Percentiles rank a stretch among this genome's conserved stretches.
These are phyloP conservation scores for Oldenlandia corymbosa DNA, from an alignment of 257 asterid genomes.

Conservation along the genomic window DNA sequence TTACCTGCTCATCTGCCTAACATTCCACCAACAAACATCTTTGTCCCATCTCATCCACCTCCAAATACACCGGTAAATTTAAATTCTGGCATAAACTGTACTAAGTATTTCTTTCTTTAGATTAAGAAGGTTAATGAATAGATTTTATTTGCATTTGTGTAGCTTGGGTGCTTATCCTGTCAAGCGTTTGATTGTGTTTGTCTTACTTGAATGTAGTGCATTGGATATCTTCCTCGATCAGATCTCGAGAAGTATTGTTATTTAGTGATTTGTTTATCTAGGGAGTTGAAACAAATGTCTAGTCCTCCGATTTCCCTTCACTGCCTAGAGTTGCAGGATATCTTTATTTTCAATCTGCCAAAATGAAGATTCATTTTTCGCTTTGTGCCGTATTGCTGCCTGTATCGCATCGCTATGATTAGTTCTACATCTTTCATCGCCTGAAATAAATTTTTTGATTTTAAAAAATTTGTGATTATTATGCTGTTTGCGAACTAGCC, in stretches of 20 bases:
- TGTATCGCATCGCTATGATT: no score
- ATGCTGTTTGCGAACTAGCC: background rate
- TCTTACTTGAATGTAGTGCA: background rate
- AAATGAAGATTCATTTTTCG: no score
- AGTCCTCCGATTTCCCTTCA: background rate
- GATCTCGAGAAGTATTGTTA: no score
- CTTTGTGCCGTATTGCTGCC: no score
- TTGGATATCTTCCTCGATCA: background rate
- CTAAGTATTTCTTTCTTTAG: background rate
- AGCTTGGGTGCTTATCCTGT: background rate
- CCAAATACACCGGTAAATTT: constrained; percentile 48
- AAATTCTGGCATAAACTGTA: constrained; percentile 13
- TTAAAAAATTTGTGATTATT: no score
- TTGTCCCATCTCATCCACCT: constrained; percentile 66
- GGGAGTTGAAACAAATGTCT: background rate
- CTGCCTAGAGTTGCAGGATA: background rate
- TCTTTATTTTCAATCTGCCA: background rate
- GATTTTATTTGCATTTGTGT: background rate
- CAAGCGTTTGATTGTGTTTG: no score
- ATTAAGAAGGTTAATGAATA: background rate
- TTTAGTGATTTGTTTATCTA: background rate
- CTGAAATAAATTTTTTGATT: no score
- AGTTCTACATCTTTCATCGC: no score
- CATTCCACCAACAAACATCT: constrained; percentile 51
- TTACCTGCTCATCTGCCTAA: no score